Percentiles rank a stretch among this genome's conserved stretches.
These are phyloP conservation scores for Fraxinus anomala DNA, from an alignment of 257 asterid species.

Conservation along the genomic window DNA sequence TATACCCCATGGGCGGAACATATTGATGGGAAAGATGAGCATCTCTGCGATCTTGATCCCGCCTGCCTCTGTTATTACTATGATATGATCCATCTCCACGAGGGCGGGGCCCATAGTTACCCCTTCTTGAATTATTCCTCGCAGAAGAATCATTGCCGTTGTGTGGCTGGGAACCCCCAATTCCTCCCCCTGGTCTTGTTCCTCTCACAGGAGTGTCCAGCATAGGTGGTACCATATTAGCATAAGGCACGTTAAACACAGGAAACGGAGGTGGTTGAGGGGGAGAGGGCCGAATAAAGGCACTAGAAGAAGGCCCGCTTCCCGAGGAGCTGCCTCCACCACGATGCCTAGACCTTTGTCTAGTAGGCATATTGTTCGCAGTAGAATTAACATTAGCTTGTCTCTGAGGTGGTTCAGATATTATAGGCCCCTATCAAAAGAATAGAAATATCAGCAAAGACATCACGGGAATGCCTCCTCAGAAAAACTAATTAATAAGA, in stretches of 20 bases:
- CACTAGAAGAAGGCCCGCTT: constrained; percentile 40
- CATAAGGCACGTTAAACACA: constrained; percentile 35
- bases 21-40: constrained; percentile 43
- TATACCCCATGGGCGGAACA: constrained; percentile 41
- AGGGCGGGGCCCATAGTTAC: constrained; percentile 50
- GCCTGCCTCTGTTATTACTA: constrained; percentile 50
- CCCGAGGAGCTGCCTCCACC: constrained; percentile 32
- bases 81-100: constrained; percentile 56
- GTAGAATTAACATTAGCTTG: constrained; percentile 41
- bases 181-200: constrained; percentile 42
- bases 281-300: constrained; percentile 39
- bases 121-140: constrained; percentile 44
- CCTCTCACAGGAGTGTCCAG: constrained; percentile 42
- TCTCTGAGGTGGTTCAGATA: constrained; percentile 49
- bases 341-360: constrained; percentile 51
- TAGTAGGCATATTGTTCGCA: constrained; percentile 36
- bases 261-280: constrained; percentile 54
- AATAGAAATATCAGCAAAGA: constrained; percentile 2
- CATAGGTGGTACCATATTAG: constrained; percentile 37
- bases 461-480: background rate
- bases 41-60: constrained; percentile 54
- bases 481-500: background rate
- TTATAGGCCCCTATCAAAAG: constrained; percentile 47
- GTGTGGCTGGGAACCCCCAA: constrained; percentile 41
- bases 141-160: constrained; percentile 39